Evolutionary conservation across 441 rosid species (phyloP).

Genomic region (Isatis lusitanica): DNA sequence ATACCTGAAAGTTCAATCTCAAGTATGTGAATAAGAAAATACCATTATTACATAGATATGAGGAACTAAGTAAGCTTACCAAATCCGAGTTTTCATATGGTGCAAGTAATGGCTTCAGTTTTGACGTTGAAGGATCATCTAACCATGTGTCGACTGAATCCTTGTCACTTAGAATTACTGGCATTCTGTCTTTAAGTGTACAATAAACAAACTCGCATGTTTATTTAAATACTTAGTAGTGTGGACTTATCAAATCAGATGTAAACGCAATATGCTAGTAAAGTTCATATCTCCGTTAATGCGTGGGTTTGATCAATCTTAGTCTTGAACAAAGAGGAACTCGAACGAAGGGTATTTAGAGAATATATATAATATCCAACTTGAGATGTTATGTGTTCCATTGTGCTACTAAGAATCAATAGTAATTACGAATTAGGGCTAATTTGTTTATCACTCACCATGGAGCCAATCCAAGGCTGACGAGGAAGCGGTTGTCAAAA

Average conservation of each 20-base stretch:
- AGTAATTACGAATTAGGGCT: neutral
- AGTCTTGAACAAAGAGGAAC: neutral
- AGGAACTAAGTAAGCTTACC: slow-evolving; percentile 46
- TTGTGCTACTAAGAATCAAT: neutral
- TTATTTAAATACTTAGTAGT: neutral
- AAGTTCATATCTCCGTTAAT: neutral
- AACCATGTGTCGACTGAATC: slow-evolving; percentile 69
- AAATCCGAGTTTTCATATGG: slow-evolving; percentile 70
- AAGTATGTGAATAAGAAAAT: neutral
- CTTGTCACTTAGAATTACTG: slow-evolving; percentile 74
- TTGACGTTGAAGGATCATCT: slow-evolving; percentile 46
- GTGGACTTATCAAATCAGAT: neutral
- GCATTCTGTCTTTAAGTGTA: slow-evolving; percentile 70
- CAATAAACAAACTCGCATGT: slow-evolving; percentile 8
- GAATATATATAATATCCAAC: neutral
- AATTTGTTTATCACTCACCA: slow-evolving; percentile 52
- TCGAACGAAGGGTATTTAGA: neutral
- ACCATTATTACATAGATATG: neutral
- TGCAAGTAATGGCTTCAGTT: slow-evolving; percentile 51
- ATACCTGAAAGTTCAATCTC: slow-evolving; percentile 48
- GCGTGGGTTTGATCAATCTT: neutral
- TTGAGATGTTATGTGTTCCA: neutral
- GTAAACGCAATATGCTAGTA: neutral
- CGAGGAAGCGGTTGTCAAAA: slow-evolving; percentile 79
- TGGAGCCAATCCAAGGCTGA: slow-evolving; percentile 73